Conservation (phyloP, 345 rosid genomes). For the Gynandropsis gynandra region DNA sequence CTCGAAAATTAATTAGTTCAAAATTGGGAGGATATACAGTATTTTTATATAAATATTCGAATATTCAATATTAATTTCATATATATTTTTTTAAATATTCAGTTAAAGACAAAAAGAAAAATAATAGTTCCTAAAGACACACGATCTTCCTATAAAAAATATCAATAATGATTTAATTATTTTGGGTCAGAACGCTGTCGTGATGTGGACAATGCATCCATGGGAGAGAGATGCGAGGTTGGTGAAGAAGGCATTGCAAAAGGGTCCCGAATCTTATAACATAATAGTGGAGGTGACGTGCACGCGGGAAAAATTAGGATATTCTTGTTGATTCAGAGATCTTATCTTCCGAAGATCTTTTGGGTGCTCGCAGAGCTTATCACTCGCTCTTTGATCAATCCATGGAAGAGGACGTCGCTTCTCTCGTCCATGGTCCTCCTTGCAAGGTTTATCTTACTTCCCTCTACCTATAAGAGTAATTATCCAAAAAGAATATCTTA, state of each 20-base stretch:
- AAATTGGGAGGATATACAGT: too few species aligned
- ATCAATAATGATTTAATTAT: not conserved
- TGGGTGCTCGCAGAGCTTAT: slow-evolving; percentile 85
- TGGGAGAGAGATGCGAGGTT: slow-evolving; percentile 96
- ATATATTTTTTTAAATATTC: too few species aligned
- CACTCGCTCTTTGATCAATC: slow-evolving; percentile 81
- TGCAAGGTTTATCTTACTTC: slow-evolving; percentile 41
- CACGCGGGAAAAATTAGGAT: too few species aligned
- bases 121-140: too few species aligned
- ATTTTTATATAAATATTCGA: too few species aligned
- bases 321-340: too few species aligned
- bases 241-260: slow-evolving; percentile 49
- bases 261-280: slow-evolving; percentile 42
- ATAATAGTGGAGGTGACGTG: slow-evolving; percentile 72
- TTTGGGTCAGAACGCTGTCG: slow-evolving; percentile 52
- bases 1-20: not conserved
- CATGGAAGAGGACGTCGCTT: slow-evolving; percentile 72
- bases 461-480: too few species aligned
- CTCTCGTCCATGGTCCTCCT: slow-evolving; percentile 36
- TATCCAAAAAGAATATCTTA: too few species aligned
- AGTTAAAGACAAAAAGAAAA: too few species aligned
- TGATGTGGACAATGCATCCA: slow-evolving; percentile 71
- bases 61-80: too few species aligned
- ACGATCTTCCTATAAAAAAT: too few species aligned
- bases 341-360: slow-evolving; percentile 64